Percentiles rank a stretch among this genome's conserved stretches.
Evolutionary conservation across 495 filamentous ascomycete genomes (phyloP).

Genomic region (Xylaria bambusicola): DNA sequence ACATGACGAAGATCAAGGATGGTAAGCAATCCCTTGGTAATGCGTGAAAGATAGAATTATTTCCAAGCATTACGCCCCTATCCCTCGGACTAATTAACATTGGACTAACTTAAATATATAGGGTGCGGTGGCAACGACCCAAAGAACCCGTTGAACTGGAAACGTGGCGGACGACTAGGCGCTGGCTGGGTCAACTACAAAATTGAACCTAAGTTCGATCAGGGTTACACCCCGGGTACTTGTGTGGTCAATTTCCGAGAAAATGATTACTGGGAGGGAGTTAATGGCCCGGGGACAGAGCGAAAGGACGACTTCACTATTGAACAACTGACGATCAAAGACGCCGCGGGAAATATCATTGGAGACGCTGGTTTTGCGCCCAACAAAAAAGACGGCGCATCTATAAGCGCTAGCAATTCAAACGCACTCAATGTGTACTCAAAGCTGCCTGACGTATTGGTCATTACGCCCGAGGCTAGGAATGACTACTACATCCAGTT

Average conservation of each 20-base stretch:
- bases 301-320: neutral
- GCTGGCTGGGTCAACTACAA: neutral
- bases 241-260: neutral
- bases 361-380: neutral
- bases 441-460: neutral
- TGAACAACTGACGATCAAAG: neutral
- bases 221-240: neutral
- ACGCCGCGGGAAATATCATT: neutral
- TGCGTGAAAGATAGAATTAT: no score
- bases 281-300: neutral
- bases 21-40: neutral
- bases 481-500: neutral
- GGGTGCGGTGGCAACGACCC: neutral
- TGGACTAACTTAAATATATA: neutral
- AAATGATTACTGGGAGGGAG: neutral
- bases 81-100: no score
- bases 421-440: neutral
- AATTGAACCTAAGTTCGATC: neutral
- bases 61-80: no score
- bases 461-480: neutral
- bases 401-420: neutral
- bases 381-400: neutral
- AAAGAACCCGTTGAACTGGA: neutral
- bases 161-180: neutral
- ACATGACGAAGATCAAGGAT: neutral